Evolutionary conservation across 192 early-diverging fungal species (phyloP).

Genomic region (Rhizoclosmatium globosum): DNA sequence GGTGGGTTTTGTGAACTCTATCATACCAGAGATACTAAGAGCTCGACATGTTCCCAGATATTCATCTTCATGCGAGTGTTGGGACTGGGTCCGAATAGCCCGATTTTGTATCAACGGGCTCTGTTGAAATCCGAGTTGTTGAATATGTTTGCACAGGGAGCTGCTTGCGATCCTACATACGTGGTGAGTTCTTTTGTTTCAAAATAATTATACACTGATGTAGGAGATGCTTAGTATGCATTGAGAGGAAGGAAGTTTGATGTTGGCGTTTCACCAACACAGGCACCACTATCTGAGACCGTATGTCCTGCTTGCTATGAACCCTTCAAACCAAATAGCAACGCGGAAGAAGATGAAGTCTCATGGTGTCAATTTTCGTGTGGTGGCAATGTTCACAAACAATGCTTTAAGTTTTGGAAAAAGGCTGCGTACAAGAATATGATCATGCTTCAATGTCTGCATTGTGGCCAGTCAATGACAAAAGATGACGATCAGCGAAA

Average conservation of each 20-base stretch:
- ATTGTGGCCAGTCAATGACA: too few species aligned
- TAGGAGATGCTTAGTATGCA: background rate
- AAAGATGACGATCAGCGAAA: too few species aligned
- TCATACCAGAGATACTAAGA: too few species aligned
- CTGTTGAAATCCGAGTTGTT: slow-evolving; percentile 1
- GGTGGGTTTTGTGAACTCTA: background rate
- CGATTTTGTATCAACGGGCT: slow-evolving; percentile 1
- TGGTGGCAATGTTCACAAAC: background rate
- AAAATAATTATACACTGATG: background rate
- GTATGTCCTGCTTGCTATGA: too few species aligned
- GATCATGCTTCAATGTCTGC: background rate
- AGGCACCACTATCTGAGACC: too few species aligned
- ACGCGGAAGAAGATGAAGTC: background rate
- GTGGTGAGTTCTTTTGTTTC: background rate
- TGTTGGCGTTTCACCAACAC: too few species aligned
- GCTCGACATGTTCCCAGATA: too few species aligned
- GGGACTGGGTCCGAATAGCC: background rate
- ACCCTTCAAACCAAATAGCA: background rate
- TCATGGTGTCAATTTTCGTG: background rate
- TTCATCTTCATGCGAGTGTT: background rate
- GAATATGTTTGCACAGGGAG: background rate
- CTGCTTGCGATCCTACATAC: background rate
- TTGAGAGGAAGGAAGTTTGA: too few species aligned
- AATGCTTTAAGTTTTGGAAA: background rate
- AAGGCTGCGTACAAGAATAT: background rate